Evolutionary conservation across 768 basidiomycete species (phyloP).

Genomic region (Calocybe gangraenosa): DNA sequence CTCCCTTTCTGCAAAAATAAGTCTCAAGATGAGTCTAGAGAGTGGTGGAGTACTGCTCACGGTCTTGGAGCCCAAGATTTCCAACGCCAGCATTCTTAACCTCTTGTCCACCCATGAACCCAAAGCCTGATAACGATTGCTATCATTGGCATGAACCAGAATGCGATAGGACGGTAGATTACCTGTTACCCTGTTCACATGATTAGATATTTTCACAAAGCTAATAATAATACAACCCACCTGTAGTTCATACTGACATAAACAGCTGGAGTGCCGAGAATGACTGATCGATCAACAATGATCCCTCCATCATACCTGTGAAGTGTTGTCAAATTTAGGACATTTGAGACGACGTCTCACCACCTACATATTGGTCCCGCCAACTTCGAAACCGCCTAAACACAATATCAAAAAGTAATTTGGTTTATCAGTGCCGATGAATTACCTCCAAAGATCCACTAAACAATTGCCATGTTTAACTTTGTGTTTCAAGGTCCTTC

Average conservation of each 20-base stretch:
- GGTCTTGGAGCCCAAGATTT: constrained; percentile 67
- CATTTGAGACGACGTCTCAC: constrained; percentile 25
- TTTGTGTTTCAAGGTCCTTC: too few species aligned
- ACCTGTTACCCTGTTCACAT: constrained; percentile 5
- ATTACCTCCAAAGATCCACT: constrained; percentile 51
- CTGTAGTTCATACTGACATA: constrained; percentile 53
- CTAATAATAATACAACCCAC: constrained; percentile 14
- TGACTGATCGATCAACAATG: constrained; percentile 40
- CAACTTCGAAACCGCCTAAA: constrained; percentile 27
- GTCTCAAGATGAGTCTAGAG: background rate
- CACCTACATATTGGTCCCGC: constrained; percentile 30
- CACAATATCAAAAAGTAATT: too few species aligned
- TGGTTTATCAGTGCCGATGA: too few species aligned
- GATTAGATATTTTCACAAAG: background rate
- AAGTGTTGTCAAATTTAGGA: background rate
- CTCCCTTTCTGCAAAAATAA: constrained; percentile 39
- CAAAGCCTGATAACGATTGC: constrained; percentile 24
- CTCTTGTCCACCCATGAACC: constrained; percentile 48
- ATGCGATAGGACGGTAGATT: background rate
- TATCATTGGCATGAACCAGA: background rate
- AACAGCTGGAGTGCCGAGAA: constrained; percentile 39
- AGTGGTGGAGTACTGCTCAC: constrained; percentile 25
- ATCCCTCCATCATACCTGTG: constrained; percentile 35
- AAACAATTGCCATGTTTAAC: too few species aligned
- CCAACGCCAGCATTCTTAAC: constrained; percentile 47